Base-by-base conservation (phyloP, 2,329 filamentous ascomycete species). In the Blumeriella jaapii region DNA sequence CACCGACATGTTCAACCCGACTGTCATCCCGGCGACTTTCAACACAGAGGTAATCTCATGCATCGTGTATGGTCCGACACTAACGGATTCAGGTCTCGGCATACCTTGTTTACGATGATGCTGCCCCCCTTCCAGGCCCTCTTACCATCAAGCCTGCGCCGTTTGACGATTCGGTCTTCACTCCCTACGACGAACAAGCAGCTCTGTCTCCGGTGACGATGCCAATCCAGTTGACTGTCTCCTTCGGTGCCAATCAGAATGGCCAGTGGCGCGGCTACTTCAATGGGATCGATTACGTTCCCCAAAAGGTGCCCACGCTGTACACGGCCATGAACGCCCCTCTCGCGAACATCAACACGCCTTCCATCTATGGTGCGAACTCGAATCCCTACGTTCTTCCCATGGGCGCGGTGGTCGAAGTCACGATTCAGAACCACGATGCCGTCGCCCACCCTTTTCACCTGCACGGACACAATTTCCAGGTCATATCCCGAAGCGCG, bases 201-300 rank as follows among this genome's bases (percentile, higher is more conserved):
- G 13, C 20, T 28, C 16, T 26, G 6, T 26, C 10, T 7, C 31
- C 36, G 11, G 25, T 25, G 8, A 34, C 26, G 5, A 26, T 16
- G 20, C 15, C 26, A 12, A 30, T 39, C 17, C 11, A 26, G 8
- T 20, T 39, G 31, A 34, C 31, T 7, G 19, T 34, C 13, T 28
- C 23, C 16, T 38, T 42, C 22, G 39, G 39, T 11, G 13, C 35
- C 16, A 38, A 39, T 19, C 12, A 25, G 4, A 38, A 33, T 13
- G 24, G 31, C 9, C 36, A 36, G 38, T 23, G 8, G 3, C 19
- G 31, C 24, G 28, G 20, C 6, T 59, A 78, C 59, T 73, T 82
- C 60, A 87, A 89, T 63, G 77, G 82, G 55, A 71, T 85, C 42
- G 83, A 80, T 18, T 93, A 87, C 55, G 69, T 71, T 2, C 38